Evolutionary conservation across 495 filamentous ascomycete genomes (phyloP).

Genomic region (Cetradonia linearis): DNA sequence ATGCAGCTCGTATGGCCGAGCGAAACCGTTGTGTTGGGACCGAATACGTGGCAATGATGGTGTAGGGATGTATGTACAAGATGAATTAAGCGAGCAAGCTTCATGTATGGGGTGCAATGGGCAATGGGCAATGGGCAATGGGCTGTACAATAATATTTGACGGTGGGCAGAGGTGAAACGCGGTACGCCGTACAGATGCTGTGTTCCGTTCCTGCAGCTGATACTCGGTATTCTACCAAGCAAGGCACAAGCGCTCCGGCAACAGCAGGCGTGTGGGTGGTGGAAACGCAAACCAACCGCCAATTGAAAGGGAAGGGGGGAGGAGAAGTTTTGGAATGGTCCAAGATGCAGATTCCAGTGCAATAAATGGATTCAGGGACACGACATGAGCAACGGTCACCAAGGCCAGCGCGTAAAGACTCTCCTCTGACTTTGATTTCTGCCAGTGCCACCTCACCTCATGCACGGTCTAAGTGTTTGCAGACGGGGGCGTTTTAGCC

Average conservation of each 20-base stretch:
- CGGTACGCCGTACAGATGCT: background rate
- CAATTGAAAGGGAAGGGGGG: background rate
- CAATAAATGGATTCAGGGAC: conserved; percentile 5
- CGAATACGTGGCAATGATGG: background rate
- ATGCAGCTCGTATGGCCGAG: background rate
- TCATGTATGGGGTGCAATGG: background rate
- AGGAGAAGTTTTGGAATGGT: background rate
- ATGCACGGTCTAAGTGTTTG: conserved; percentile 12
- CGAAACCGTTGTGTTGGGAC: background rate
- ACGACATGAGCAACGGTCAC: background rate
- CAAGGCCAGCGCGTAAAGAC: conserved; percentile 20
- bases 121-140: too few species aligned
- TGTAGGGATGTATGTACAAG: background rate
- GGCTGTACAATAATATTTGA: background rate
- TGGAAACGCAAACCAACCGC: background rate
- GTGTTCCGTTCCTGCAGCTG: conserved; percentile 5
- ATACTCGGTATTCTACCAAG: too few species aligned
- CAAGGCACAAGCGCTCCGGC: too few species aligned
- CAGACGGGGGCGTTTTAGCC: conserved; percentile 4
- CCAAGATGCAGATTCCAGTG: background rate
- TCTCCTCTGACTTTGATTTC: conserved; percentile 18
- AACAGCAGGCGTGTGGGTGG: too few species aligned
- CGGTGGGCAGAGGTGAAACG: conserved; percentile 1
- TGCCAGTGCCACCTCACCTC: background rate
- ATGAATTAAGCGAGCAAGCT: background rate